Evolutionary conservation across 805 yeast genomes (phyloP), one percentile per base, ranked within the genome.

Genomic region (Dipodascopsis uninucleata): DNA sequence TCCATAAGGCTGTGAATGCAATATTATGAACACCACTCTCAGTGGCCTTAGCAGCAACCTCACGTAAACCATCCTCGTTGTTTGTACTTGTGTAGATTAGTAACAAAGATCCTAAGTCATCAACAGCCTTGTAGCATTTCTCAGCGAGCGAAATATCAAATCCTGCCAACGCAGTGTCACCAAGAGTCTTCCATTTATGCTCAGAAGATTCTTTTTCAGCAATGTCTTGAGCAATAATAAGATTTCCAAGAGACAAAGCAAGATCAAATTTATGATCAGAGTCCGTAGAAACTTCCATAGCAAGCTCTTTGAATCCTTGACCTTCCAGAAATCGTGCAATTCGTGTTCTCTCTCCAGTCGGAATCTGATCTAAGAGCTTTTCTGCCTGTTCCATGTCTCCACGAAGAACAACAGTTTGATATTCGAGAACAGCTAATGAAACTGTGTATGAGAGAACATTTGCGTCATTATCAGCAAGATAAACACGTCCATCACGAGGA

Each of bases 261-360:
- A 93, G 78, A 60, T 87, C 96, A 63, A 93, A 93, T 64, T 79
- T 84, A 62, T 94, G 96, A 62, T 90, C 97, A 40, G 76, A 69
- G 65, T 93, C 98, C 55, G 81, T 84, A 3, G 96, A 79, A 41
- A 89, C 76, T 39, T 83, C 74, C 45, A 83, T 72, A 1, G 98
- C 96, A 60, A 87, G 84, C 52, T 87, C 82, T 55, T 78, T 74
- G 64, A 77, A 83, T 18, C 94, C 97, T 68, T 88, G 95, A 54
- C 89, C 86, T 69, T 94, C 97, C 59, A 93, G 76, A 70, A 93
- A 93, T 61, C 96, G 78, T 5, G 97, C 82, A 58, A 93, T 79
- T 61, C 87, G 87, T 56, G 80, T 72, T 53, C 76, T 77, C 52
- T 80, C 82, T 52, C 81, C 75, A 40, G 72, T 77, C 18, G 84